Evolutionary conservation across 805 yeast species (phyloP), one percentile per base, ranked within the genome.

Genomic region (Starmerella davenportii): DNA sequence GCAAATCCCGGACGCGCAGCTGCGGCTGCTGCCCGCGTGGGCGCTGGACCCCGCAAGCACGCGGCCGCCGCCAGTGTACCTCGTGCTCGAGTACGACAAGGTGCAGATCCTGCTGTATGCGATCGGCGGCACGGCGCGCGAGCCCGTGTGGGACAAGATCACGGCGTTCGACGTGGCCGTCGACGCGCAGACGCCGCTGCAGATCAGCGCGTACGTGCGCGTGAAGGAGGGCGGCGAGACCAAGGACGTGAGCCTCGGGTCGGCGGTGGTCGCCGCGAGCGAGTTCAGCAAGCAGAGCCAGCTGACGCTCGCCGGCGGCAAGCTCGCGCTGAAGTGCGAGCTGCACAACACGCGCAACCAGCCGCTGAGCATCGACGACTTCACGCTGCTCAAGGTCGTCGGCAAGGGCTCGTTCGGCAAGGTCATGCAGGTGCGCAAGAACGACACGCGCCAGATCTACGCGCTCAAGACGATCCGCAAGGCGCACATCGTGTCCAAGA

Each of bases 361-460:
- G 46, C 77, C 78, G 36, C 64, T 90, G 36, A 66, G 82, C 1
- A 82, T 90, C 48, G 94, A 84, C 41, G 95, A 87, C 54, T 87
- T 90, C 60, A 94, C 84, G 51, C 62, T 90, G 38, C 67, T 90
- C 49, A 90, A 90, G 59, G 98, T 90, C 18, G 82, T 90, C 39
- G 98, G 98, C 28, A 90, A 90, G 57, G 98, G 98, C 5, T 84
- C 95, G 8, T 90, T 90, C 57, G 98, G 98, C 38, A 90, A 90
- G 60, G 98, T 90, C 38, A 90, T 90, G 96, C 98, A 90, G 60
- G 98, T 90, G 31, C 75, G 84, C 46, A 90, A 90, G 61, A 81
- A 80, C 51, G 98, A 90, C 58, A 90, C 98, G 2, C 78, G 78
- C 47, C 92, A 87, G 56, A 76, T 90, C 19, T 90, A 90, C 58